These are phyloP conservation scores for Colletotrichum godetiae DNA, from an alignment of 2,329 filamentous ascomycete species.

Conservation along the genomic window DNA sequence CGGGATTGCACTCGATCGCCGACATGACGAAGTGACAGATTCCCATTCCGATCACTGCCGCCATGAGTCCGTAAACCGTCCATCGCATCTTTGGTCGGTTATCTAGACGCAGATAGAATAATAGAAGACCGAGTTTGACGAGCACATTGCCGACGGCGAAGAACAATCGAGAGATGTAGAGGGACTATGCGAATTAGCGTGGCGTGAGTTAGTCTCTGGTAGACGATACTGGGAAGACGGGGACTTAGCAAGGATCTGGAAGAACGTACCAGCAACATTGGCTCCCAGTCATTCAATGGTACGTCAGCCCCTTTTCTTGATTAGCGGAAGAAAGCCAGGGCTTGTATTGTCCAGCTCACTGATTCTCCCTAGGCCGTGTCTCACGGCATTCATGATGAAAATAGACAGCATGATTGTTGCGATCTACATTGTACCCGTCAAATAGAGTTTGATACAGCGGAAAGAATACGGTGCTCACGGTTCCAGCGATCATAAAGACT, in stretches of 20 bases:
- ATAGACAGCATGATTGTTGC: neutral
- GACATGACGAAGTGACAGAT: conserved; percentile 2
- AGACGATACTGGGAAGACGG: neutral
- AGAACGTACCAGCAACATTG: conserved; percentile 7
- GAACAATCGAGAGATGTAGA: conserved; percentile 1
- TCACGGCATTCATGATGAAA: too few species aligned
- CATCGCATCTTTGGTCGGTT: conserved; percentile 19
- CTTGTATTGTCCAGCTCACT: neutral
- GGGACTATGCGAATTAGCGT: neutral
- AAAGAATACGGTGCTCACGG: neutral
- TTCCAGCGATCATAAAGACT: conserved; percentile 12
- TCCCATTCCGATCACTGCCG: neutral
- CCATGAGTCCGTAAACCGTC: conserved; percentile 1
- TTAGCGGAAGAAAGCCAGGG: neutral
- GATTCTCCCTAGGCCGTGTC: too few species aligned
- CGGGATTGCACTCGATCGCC: neutral
- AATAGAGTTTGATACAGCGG: neutral
- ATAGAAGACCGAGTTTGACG: conserved; percentile 13
- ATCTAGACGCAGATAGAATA: conserved; percentile 20
- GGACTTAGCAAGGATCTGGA: neutral
- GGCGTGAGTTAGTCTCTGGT: neutral
- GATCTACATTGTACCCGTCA: neutral
- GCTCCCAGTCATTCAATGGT: neutral
- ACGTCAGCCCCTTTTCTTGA: neutral
- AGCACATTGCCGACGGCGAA: conserved; percentile 11